Evolutionary conservation across 352 stramenopile genomes (phyloP), one percentile per base, ranked within the genome.

Genomic region (Pythium rhizo-oryzae): DNA sequence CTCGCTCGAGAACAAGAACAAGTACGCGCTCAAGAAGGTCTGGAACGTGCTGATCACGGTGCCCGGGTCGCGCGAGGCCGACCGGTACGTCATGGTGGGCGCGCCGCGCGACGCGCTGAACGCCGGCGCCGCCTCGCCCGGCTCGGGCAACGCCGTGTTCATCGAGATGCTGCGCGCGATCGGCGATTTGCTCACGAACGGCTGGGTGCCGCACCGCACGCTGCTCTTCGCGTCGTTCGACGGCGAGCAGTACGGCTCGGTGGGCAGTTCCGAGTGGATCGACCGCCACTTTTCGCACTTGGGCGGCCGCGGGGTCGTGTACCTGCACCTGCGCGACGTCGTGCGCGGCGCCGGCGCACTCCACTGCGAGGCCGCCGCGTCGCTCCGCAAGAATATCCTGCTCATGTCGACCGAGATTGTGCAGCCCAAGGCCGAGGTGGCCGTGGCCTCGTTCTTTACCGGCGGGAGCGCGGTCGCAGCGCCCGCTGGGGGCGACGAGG

Each of bases 261-360:
- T 93, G 12, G 87, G 87, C 23, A 93, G 81, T 49, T 93, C 87
- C 2, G 81, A 92, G 65, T 94, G 87, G 87, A 94, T 95, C 54
- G 86, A 95, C 33, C 81, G 81, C 19, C 85, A 93, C 63, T 80
- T 82, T n/a, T 84, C 80, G 46, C 80, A 88, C 56, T 75, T 90
- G 41, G 72, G 74, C 7, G 80, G 82, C 16, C 84, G 82, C 35
- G 86, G 81, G 4, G 77, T 95, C 49, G 80, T 91, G 50, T 94
- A 93, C 50, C 37, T 95, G 30, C 86, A 93, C 65, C 54, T 95
- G 25, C 78, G 81, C 39, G 85, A 92, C 61, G 82, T 81, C n/a
- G 87, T 95, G 30, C 79, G 82, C 28, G 85, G 87, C 7, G 75
- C 82, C 23, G 87, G 87, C 8, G 60, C 82, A 0, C 71, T 96